Base-by-base conservation (phyloP, 1,139 yeast species). In the Candida freyschussii region DNA sequence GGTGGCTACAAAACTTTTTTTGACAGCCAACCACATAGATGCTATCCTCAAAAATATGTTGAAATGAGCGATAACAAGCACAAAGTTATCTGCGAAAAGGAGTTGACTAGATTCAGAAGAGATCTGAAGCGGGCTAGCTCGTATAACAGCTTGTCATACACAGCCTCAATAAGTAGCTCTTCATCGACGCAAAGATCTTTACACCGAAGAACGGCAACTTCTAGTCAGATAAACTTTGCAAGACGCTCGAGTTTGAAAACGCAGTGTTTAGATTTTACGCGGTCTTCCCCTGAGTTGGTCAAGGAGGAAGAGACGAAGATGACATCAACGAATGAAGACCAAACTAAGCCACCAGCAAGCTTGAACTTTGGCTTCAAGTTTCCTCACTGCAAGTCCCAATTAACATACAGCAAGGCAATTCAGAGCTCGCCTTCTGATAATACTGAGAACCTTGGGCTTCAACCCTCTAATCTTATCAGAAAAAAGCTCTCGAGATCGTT, bases 1-100 rank as follows among this genome's bases (percentile, higher is more conserved):
- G 98, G 97, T 22, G 98, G 98, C 7, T 91, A 91, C 64, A 78
- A 81, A 52, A 67, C 67, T 25, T 91, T 89, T 53, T 89, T 67
- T 57, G 76, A 78, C 29, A 59, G 60, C 26, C 72, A 64, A 52
- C 63, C 67, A 36, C 53, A 56, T 14, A 63, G 73, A 30, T 86
- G 96, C 55, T 65, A 56, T 39, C 96, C 96, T 2, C 82, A 74
- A 48, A 77, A 74, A 36, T 89, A 91, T 55, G 76, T 87, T 33
- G 93, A 79, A 48, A 91, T 91, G 98, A 78, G 82, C 49, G 89
- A 89, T 51, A 67, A 72, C 21, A 73, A 75, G 44, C 82, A 78
- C 57, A 69, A 72, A 44, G 65, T 65, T 27, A 64, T 74, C 24
- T 80, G 95, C 53, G 94, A 85, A 52, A 65, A 67, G 12, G 89